Conservation (phyloP, 208 protist species). For the Trichomonas vaginalis region DNA sequence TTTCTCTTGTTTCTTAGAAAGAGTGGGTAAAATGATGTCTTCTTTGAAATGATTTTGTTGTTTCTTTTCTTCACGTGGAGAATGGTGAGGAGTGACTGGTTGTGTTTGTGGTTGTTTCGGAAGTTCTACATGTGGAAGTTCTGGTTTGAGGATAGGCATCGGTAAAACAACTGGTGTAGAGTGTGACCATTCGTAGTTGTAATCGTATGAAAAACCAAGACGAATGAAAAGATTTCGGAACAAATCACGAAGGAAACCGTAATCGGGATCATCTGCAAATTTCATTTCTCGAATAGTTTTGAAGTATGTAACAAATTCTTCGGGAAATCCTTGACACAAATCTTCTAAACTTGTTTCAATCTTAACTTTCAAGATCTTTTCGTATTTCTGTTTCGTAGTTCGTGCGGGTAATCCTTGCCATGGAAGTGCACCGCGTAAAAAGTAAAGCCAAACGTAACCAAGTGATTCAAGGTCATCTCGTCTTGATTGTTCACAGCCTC, state of each 20-base stretch:
- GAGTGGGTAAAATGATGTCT: not conserved
- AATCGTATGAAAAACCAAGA: not conserved
- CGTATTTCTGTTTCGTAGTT: constrained; percentile 5
- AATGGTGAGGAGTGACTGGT: not conserved
- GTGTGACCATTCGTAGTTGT: not conserved
- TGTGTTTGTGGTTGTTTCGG: not conserved
- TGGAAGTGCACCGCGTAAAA: constrained; percentile 20
- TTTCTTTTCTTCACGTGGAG: not conserved
- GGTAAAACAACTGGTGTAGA: not conserved
- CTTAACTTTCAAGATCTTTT: constrained; percentile 21
- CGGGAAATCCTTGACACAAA: constrained; percentile 24
- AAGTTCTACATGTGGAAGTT: not conserved
- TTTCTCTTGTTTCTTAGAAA: not conserved
- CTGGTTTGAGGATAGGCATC: not conserved
- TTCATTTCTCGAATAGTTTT: not conserved
- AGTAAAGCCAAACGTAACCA: constrained; percentile 25
- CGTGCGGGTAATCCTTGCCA: constrained; percentile 26
- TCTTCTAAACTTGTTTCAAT: not conserved
- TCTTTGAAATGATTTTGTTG: not conserved
- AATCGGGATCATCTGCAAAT: constrained; percentile 22
- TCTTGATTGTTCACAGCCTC: constrained; percentile 18
- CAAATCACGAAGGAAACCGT: not conserved
- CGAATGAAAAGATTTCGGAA: not conserved
- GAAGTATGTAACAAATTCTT: constrained; percentile 17
- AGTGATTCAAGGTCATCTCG: constrained; percentile 30